A percentile compares a stretch with the other conserved stretches of the same genome.
phyloP scores from a whole-genome alignment of 2,329 filamentous ascomycete genomes.

The Bipolaris cookei region DNA sequence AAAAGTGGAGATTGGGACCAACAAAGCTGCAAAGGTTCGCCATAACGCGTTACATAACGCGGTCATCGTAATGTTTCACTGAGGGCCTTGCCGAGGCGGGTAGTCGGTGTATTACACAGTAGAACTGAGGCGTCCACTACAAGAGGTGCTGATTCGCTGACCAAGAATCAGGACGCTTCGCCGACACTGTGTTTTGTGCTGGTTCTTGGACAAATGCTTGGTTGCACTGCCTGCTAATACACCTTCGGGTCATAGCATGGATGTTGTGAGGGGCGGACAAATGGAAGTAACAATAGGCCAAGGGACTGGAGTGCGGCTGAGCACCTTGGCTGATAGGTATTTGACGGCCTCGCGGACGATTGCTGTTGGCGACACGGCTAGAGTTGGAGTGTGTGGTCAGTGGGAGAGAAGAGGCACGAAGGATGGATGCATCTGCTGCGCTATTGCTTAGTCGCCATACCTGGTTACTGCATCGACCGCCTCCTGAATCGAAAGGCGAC shows the following conservation, averaged over 20 bases:
- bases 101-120: constrained; percentile 1
- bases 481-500: too few relatives aligned
- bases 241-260: constrained; percentile 1
- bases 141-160: background rate
- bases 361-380: background rate
- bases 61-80: background rate
- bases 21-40: background rate
- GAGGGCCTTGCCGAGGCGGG: constrained; percentile 7
- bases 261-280: constrained; percentile 10
- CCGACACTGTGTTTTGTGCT: constrained; percentile 4
- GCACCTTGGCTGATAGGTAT: background rate
- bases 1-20: background rate
- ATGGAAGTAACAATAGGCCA: constrained; percentile 7
- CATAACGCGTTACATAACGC: background rate
- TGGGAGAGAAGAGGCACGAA: background rate
- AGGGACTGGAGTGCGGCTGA: background rate
- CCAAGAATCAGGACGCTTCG: background rate
- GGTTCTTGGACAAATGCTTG: background rate
- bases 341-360: background rate
- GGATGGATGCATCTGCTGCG: too few relatives aligned
- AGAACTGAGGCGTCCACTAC: background rate
- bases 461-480: too few relatives aligned
- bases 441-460: too few relatives aligned
- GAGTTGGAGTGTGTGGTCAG: background rate
- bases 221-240: constrained; percentile 2